These are phyloP conservation scores for Coniochaeta ligniaria DNA, from an alignment of 2,329 filamentous ascomycete species.

Conservation along the genomic window DNA sequence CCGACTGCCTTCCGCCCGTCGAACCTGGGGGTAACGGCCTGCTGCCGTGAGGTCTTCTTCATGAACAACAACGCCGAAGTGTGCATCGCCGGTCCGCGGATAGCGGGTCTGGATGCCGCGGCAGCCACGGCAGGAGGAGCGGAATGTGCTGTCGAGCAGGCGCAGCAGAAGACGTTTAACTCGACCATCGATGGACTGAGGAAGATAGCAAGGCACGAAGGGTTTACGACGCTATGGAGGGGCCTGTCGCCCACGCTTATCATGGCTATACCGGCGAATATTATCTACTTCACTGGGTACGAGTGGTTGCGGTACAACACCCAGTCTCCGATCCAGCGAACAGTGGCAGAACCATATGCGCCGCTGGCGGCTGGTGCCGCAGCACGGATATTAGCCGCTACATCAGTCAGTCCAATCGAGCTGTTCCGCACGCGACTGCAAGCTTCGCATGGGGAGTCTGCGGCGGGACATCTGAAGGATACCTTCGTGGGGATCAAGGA, in stretches of 20 bases:
- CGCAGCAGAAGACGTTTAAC: slow-evolving; percentile 74
- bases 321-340: slow-evolving; percentile 61
- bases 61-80: slow-evolving; percentile 76
- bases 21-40: slow-evolving; percentile 86
- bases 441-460: slow-evolving; percentile 54
- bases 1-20: slow-evolving; percentile 64
- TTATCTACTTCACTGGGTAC: slow-evolving; percentile 98
- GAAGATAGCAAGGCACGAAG: slow-evolving; percentile 94
- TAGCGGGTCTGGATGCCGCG: slow-evolving; percentile 31
- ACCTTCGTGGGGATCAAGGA: slow-evolving; percentile 69
- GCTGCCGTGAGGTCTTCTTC: slow-evolving; percentile 96
- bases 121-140: slow-evolving; percentile 37
- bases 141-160: slow-evolving; percentile 83
- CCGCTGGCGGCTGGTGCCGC: slow-evolving; percentile 73
- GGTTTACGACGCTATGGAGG: slow-evolving; percentile 78
- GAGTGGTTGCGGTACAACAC: slow-evolving; percentile 80
- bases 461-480: slow-evolving; percentile 66
- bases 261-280: slow-evolving; percentile 92
- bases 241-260: slow-evolving; percentile 88
- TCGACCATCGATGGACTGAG: slow-evolving; percentile 86
- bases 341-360: slow-evolving; percentile 62
- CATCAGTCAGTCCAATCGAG: slow-evolving; percentile 83
- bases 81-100: slow-evolving; percentile 65
- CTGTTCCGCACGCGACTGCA: slow-evolving; percentile 92
- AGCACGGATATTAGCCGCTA: slow-evolving; percentile 73